phyloP scores from a whole-genome alignment of 306 rosid genomes.

The Glycine tomentella region DNA sequence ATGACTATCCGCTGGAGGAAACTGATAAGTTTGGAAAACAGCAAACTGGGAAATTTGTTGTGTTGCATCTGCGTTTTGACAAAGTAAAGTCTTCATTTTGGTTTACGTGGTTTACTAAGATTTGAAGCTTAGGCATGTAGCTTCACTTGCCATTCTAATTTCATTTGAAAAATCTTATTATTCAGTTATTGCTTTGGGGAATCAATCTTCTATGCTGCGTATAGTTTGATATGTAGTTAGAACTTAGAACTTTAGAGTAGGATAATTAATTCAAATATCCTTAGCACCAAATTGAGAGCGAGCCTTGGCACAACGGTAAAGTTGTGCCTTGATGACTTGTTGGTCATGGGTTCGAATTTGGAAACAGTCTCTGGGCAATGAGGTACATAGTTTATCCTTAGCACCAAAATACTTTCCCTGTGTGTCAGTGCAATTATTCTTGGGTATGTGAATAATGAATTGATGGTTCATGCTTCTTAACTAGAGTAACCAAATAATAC shows the following conservation, averaged over 20 bases:
- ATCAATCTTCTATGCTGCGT: constrained; percentile 29
- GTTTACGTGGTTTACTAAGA: constrained; percentile 19
- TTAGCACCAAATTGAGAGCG: not conserved
- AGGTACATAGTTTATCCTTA: not conserved
- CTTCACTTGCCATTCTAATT: constrained; percentile 25
- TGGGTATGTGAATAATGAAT: constrained; percentile 13
- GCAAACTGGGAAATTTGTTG: constrained; percentile 74
- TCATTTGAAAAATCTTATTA: too few relatives aligned
- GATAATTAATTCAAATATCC: constrained; percentile 27
- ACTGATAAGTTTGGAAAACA: constrained; percentile 51
- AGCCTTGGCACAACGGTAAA: too few relatives aligned
- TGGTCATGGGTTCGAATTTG: too few relatives aligned
- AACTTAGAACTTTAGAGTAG: constrained; percentile 27
- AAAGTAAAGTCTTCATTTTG: constrained; percentile 61
- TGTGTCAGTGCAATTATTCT: not conserved
- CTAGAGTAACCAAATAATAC: not conserved
- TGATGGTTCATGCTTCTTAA: constrained; percentile 21
- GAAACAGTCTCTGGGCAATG: too few relatives aligned
- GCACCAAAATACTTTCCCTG: constrained; percentile 4
- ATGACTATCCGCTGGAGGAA: constrained; percentile 51
- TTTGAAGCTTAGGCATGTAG: constrained; percentile 11
- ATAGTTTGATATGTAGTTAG: constrained; percentile 20
- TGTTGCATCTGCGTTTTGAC: constrained; percentile 92
- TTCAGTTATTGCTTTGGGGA: constrained; percentile 20
- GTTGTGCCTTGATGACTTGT: too few relatives aligned